These are phyloP conservation scores for Scheffersomyces coipomensis DNA, from an alignment of 805 yeast genomes.

Conservation along the genomic window DNA sequence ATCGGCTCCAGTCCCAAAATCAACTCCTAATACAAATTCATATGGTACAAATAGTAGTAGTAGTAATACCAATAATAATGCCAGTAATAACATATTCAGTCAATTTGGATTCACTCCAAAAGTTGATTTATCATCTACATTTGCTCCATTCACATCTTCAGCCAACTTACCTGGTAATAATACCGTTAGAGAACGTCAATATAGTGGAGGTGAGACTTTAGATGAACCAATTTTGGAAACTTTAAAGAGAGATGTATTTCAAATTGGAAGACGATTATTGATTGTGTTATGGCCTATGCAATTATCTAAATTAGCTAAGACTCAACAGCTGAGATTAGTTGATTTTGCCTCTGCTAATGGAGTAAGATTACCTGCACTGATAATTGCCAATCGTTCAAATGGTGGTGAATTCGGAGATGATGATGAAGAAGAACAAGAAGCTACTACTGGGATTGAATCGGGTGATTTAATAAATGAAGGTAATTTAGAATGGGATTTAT, in stretches of 20 bases:
- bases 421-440: slow-evolving; percentile 19
- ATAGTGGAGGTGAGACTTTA: slow-evolving; percentile 67
- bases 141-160: slow-evolving; percentile 27
- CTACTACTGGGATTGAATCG: slow-evolving; percentile 24
- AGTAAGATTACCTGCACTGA: slow-evolving; percentile 32
- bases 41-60: background rate
- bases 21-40: slow-evolving; percentile 1
- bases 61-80: slow-evolving; percentile 1
- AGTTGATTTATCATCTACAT: slow-evolving; percentile 34
- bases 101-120: slow-evolving; percentile 21
- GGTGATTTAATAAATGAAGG: slow-evolving; percentile 15
- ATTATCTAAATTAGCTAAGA: slow-evolving; percentile 31
- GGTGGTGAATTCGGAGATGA: no score
- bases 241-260: slow-evolving; percentile 36
- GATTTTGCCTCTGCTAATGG: slow-evolving; percentile 37
- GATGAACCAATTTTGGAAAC: slow-evolving; percentile 69
- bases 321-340: slow-evolving; percentile 32
- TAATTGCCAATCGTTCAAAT: slow-evolving; percentile 20
- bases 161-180: slow-evolving; percentile 17
- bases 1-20: background rate
- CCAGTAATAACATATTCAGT: slow-evolving; percentile 3
- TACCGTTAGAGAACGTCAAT: slow-evolving; percentile 47
- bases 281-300: slow-evolving; percentile 47
- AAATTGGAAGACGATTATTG: slow-evolving; percentile 33
- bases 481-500: slow-evolving; percentile 56